Conservation (phyloP, 2,329 filamentous ascomycete genomes). For the Lecanicillium sp. region DNA sequence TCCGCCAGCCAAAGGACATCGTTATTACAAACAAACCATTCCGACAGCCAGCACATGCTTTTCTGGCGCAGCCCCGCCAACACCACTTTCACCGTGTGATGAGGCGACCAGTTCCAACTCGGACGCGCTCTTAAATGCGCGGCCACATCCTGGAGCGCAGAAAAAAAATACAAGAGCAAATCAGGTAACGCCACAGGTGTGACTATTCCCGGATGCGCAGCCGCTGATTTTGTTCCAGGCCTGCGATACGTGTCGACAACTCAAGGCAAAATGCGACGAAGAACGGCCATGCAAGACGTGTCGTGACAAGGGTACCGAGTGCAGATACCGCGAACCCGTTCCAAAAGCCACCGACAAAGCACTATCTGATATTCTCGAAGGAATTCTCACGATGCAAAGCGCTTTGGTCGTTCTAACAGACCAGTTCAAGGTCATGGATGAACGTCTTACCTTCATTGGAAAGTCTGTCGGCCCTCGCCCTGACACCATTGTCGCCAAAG, state of each 20-base stretch:
- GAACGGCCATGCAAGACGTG: constrained; percentile 78
- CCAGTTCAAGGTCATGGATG: constrained; percentile 31
- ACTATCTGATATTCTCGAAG: constrained; percentile 51
- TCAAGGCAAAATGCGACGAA: constrained; percentile 91
- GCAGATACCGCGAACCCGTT: constrained; percentile 83
- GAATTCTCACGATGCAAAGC: constrained; percentile 34
- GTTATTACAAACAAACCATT: too few species aligned
- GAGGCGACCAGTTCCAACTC: constrained; percentile 22
- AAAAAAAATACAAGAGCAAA: constrained; percentile 59
- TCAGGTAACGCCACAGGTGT: constrained; percentile 35
- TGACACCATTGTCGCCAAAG: neutral
- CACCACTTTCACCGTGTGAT: constrained; percentile 22
- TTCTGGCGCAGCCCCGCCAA: too few species aligned
- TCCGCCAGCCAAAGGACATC: too few species aligned
- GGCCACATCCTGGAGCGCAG: constrained; percentile 32
- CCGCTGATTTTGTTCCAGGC: constrained; percentile 46
- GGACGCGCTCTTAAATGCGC: constrained; percentile 32
- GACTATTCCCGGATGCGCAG: constrained; percentile 1
- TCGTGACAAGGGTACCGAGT: constrained; percentile 75
- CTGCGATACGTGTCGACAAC: constrained; percentile 79
- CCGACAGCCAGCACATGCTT: too few species aligned
- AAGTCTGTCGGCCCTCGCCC: constrained; percentile 9
- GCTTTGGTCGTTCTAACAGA: constrained; percentile 27
- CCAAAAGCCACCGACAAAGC: constrained; percentile 71
- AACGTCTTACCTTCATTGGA: constrained; percentile 27